Evolutionary conservation across 2,329 filamentous ascomycete genomes (phyloP).

Genomic region (Gaeumannomyces sp.): DNA sequence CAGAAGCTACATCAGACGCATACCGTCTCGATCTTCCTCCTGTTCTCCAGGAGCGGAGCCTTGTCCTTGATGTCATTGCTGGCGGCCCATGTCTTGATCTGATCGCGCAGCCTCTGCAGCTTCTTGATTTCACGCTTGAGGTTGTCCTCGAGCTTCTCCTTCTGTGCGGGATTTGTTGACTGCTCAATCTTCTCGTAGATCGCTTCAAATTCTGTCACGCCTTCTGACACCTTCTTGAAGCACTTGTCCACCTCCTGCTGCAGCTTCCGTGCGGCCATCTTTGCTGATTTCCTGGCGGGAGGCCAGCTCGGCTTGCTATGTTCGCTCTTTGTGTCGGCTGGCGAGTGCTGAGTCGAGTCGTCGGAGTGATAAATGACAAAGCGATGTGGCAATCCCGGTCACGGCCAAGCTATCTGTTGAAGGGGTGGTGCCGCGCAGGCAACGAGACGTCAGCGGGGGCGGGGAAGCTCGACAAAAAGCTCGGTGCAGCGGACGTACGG

Average conservation of each 20-base stretch:
- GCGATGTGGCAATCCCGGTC: neutral
- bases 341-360: neutral
- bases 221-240: constrained; percentile 97
- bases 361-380: neutral
- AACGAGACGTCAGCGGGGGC: neutral
- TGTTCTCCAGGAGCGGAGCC: constrained; percentile 84
- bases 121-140: constrained; percentile 99
- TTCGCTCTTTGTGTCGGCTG: neutral
- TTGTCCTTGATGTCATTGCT: constrained; percentile 99
- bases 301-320: neutral
- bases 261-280: constrained; percentile 92
- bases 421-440: neutral
- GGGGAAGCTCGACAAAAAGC: neutral
- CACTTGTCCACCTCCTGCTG: constrained; percentile 98
- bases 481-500: neutral
- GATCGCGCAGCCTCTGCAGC: constrained; percentile 90
- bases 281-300: constrained; percentile 24
- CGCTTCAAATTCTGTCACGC: constrained; percentile 82
- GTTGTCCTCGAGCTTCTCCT: constrained; percentile 96
- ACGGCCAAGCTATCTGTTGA: neutral
- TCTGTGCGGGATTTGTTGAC: constrained; percentile 86
- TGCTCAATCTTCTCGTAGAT: constrained; percentile 98
- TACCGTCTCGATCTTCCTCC: constrained; percentile 96
- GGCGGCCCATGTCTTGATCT: constrained; percentile 99
- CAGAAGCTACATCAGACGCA: constrained; percentile 25